Base-by-base conservation (phyloP, 1,284 basidiomycete genomes). In the Wallemia mellicola region DNA sequence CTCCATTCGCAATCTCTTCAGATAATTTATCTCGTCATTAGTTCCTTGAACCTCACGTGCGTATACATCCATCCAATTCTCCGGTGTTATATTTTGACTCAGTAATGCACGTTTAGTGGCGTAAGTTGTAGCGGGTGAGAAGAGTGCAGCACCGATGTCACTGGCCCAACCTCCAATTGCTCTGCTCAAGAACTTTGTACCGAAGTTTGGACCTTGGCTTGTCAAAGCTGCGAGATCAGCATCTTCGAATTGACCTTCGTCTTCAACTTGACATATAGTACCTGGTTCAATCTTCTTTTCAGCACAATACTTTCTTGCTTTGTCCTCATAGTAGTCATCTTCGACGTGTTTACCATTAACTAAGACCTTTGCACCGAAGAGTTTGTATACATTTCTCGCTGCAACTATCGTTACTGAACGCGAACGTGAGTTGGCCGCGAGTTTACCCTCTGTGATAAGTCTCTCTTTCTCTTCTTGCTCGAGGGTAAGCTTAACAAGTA, bases 301-400 rank as follows among this genome's bases (percentile, higher is more conserved):
- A 2, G 77, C 75, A 64, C 83, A 81, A 59, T 84, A 81, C 60
- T 76, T 78, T 0, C 82, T 74, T 0, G 77, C 79, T 60, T 81
- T 81, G 54, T 81, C 82, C 71, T 94, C 87, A 71, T 88, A 87
- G 71, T 98, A 98, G 72, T 98, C 92, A 67, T 98, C 92, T 22
- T 79, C 77, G 1, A 96, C 81, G 78, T 86, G 87, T 66, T 79
- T 77, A 1, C 91, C 92, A 59, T 86, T 88, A 91, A 62, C 73
- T 59, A 98, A 75, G 74, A 84, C 84, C 65, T 87, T 85, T 2
- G 87, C 81, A 15, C 94, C 92, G 73, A 95, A 86, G 2, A 89
- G 74, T 71, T 95, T 95, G 76, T 80, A 98, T 5, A 87, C 86
- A 65, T 89, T 95, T 57, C 88, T 76, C 28, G 87, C 86, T 11